Base-by-base conservation (phyloP, 179 eudicot species). In the Actinidia arguta region DNA sequence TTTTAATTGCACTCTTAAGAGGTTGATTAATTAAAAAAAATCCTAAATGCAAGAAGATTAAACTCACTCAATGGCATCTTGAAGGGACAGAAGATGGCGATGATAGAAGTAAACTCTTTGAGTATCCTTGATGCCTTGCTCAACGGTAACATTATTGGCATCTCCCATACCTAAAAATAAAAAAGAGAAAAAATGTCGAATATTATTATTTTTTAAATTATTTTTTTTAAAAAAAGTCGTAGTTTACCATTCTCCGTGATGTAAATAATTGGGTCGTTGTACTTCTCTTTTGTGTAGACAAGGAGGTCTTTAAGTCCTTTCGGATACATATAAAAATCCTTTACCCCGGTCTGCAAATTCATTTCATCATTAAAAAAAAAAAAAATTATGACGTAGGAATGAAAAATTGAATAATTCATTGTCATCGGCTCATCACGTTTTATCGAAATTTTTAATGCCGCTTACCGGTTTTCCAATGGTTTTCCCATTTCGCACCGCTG, bases 31-130 rank as follows among this genome's bases (percentile, higher is more conserved):
- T n/a, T n/a, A n/a, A n/a, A n/a, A n/a, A n/a, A n/a, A n/a, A n/a
- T n/a, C n/a, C n/a, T n/a, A n/a, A n/a, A n/a, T n/a, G n/a, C n/a
- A n/a, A n/a, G n/a, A n/a, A n/a, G n/a, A n/a, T n/a, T 12, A 67
- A 73, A 64, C 81, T 66, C 39, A 91, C 91, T 89, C 84, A 58
- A 90, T 89, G n/a, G 94, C 89, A 36, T 73, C 73, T 6, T 52
- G 64, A 56, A 90, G 63, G 11, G 88, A 76, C 11, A 82, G 69
- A 8, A 92, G 88, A 72, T 92, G 85, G 8, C 81, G 25, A 72
- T 83, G 20, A 42, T 81, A 85, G 80, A 55, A 92, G 18, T 12
- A 46, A 7, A 83, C 13, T 50, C 82, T 78, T 62, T 24, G 7
- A n/a, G 8, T 4, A 72, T 83, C 85, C 14, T 78, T 61, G 12